Evolutionary conservation across 2,329 filamentous ascomycete species (phyloP), one percentile per base, ranked within the genome.

Genomic region (Amauroascus niger): DNA sequence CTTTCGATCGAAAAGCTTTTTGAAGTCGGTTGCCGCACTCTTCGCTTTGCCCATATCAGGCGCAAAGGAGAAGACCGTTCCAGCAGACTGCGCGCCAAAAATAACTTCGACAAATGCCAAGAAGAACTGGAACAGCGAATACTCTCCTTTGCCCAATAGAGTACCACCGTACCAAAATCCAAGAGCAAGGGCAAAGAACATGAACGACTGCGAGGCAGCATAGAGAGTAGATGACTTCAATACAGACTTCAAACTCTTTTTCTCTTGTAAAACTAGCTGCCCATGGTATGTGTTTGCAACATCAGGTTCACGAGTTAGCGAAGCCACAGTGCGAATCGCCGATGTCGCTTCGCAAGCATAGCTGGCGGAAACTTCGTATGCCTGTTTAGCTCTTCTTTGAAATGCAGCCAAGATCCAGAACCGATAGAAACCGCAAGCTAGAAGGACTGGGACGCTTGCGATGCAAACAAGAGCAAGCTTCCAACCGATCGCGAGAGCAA

Each of bases 41-140:
- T 90, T 88, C 0, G 90, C 90, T 72, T 97, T 95, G 59, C 88
- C 85, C 86, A 95, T 94, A 60, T 95, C 88, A 0, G 89, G 88
- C 0, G 88, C 88, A 67, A 91, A 95, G 4, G 82, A 88, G 75
- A 93, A 96, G 64, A 91, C 84, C 13, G 83, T 86, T 6, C 91
- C 91, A 1, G 91, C 91, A 3, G 89, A 93, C 69, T 97, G 91
- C 0, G 89, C 86, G 52, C 90, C 88, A 63, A 95, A 96, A 63
- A 96, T 86, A 62, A 97, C 80, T 44, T 88, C 79, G 57, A 84
- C 82, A 71, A 95, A 96, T 63, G 87, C 89, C 45, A 95, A 76
- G 72, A 96, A 97, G 77, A 97, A 97, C 61, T 90, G 85, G 69
- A 91, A 91, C 63, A 88, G 77, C 59, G 71, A 68, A 67, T 93